Evolutionary conservation across 164 flowering plant genomes (phyloP), one percentile per base, ranked within the genome.

Genomic region (Magnolia changhungtana): DNA sequence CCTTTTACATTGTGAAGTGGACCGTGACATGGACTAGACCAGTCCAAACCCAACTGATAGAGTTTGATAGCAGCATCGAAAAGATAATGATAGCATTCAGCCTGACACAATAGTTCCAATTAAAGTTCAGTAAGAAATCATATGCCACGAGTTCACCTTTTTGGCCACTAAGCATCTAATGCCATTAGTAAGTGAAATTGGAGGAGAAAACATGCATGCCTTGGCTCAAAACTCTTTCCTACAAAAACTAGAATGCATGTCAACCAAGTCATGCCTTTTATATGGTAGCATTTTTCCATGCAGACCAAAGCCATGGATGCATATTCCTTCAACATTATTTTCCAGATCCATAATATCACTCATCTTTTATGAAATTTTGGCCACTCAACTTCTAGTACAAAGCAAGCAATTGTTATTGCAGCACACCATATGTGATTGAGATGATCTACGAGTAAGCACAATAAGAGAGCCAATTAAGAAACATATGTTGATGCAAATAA

Each of bases 31-130:
- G 97, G 96, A 72, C 92, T 88, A 52, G 93, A 82, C 84, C 88
- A 89, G 82, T 93, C 95, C 73, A 94, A 67, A 50, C 98, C 99
- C 78, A 92, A 69, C 73, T 91, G 92, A 78, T 89, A 82, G 78
- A 96, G 98, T 81, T 90, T 93, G 84, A 94, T 84, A 61, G 98
- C 97, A 86, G 97, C 98, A 81, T 94, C 98, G 83, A 93, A 94
- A 65, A 93, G 91, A 82, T 90, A 93, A 83, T 91, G 98, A 78
- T 93, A 94, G 77, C 97, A 89, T 79, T 93, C 96, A 79, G 99
- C 94, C 97, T 92, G 92, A 80, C 79, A 79, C 3, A 71, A 50
- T 63, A 69, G 29, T 18, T 51, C n/a, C 37, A 66, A 51, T 19
- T 6, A 65, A 23, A 73, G 24, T 20, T 68, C n/a, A 29, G 50